Conservation (phyloP, 768 basidiomycete species). For the Panaeolus papilionaceus region DNA sequence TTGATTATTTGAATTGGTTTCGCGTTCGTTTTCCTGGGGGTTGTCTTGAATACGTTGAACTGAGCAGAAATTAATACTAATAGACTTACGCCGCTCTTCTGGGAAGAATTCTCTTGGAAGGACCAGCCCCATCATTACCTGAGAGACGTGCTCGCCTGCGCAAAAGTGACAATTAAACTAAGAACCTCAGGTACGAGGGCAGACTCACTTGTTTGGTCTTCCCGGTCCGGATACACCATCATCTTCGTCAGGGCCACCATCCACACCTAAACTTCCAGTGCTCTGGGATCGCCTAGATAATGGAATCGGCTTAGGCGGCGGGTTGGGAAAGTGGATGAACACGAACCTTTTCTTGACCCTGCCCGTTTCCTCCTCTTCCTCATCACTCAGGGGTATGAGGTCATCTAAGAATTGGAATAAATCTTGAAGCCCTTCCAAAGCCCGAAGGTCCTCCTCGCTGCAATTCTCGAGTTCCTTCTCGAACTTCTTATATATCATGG, state of each 20-base stretch:
- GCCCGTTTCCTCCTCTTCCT: conserved; percentile 50
- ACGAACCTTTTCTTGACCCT: conserved; percentile 56
- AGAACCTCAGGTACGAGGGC: neutral
- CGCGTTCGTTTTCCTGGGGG: neutral
- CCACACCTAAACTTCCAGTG: neutral
- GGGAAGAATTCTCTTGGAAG: neutral
- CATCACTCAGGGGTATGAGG: conserved; percentile 71
- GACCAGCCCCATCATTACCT: neutral
- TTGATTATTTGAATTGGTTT: conserved; percentile 7
- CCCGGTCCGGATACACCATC: neutral
- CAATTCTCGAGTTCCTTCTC: conserved; percentile 73
- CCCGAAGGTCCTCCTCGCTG: conserved; percentile 72
- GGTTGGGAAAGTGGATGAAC: neutral
- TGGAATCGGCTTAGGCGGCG: neutral
- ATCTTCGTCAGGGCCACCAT: neutral
- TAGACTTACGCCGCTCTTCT: conserved; percentile 58
- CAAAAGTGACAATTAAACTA: neutral
- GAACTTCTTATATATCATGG: conserved; percentile 71
- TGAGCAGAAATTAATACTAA: neutral
- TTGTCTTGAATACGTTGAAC: neutral
- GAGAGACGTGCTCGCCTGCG: neutral
- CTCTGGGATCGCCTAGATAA: neutral
- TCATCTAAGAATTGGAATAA: conserved; percentile 77
- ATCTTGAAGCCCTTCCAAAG: conserved; percentile 65
- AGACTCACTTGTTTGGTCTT: neutral